Evolutionary conservation across 495 filamentous ascomycete species (phyloP).

Genomic region (Eremomyces bilateralis): DNA sequence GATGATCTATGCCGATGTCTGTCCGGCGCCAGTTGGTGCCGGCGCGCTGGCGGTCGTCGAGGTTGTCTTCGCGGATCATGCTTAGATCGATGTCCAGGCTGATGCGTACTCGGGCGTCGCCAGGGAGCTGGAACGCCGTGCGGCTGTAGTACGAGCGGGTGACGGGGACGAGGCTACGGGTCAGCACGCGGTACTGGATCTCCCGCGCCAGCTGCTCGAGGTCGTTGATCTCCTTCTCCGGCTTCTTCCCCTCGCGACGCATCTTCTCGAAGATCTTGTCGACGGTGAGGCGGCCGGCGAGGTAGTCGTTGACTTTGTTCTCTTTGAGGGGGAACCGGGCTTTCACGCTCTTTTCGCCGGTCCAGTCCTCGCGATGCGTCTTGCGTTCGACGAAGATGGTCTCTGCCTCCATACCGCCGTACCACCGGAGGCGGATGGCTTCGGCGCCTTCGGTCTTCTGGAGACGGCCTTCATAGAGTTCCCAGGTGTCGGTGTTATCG

Average conservation of each 20-base stretch:
- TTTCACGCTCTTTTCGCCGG: constrained; percentile 95
- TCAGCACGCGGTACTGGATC: constrained; percentile 79
- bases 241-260: constrained; percentile 78
- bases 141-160: constrained; percentile 92
- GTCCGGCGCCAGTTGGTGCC: constrained; percentile 90
- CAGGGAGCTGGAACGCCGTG: constrained; percentile 91
- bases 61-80: constrained; percentile 86
- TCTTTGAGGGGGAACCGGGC: constrained; percentile 88
- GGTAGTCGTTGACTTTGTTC: constrained; percentile 83
- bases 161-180: constrained; percentile 62
- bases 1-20: constrained; percentile 94
- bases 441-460: constrained; percentile 98
- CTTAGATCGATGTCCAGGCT: constrained; percentile 91
- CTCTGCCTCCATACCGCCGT: constrained; percentile 84
- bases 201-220: constrained; percentile 78
- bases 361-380: constrained; percentile 98
- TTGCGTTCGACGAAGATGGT: constrained; percentile 96
- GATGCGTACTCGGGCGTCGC: constrained; percentile 88
- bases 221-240: constrained; percentile 67
- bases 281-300: constrained; percentile 61
- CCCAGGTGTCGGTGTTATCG: constrained; percentile 83
- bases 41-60: constrained; percentile 53
- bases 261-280: constrained; percentile 81
- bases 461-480: constrained; percentile 77
- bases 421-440: constrained; percentile 91